These are phyloP conservation scores for Aspergillus sp. DNA, from an alignment of 2,329 filamentous ascomycete genomes.

Conservation along the genomic window DNA sequence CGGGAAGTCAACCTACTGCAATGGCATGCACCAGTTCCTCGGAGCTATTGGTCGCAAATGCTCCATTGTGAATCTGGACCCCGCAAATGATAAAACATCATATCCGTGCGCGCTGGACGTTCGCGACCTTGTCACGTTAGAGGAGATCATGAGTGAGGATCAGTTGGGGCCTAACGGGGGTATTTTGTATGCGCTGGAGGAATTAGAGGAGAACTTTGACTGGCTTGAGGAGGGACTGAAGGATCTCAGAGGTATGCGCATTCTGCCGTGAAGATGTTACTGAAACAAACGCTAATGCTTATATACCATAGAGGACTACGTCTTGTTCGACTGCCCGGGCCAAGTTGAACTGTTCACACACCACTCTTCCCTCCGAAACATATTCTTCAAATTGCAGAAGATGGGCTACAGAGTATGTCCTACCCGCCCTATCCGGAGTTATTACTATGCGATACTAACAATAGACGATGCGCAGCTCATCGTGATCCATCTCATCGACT, in stretches of 20 bases:
- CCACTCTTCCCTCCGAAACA: conserved; percentile 85
- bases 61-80: conserved; percentile 94
- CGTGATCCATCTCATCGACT: conserved; percentile 90
- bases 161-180: conserved; percentile 89
- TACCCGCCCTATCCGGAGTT: neutral
- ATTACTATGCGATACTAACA: conserved; percentile 9
- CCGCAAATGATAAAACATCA: conserved; percentile 88
- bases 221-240: conserved; percentile 84
- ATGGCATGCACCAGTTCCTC: conserved; percentile 99
- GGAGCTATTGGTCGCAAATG: conserved; percentile 92
- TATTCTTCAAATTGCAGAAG: conserved; percentile 89
- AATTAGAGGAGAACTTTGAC: conserved; percentile 89
- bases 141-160: conserved; percentile 93
- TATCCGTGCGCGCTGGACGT: conserved; percentile 92
- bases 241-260: conserved; percentile 62
- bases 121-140: conserved; percentile 80
- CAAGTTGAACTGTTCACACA: conserved; percentile 98
- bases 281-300: conserved; percentile 7
- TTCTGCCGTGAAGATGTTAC: neutral
- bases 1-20: conserved; percentile 96
- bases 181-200: conserved; percentile 89
- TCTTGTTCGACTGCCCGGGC: conserved; percentile 94
- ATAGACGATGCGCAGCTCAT: conserved; percentile 65
- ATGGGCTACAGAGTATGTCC: conserved; percentile 79
- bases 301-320: conserved; percentile 69